These are phyloP conservation scores for Teunomyces funiuensis DNA, from an alignment of 805 yeast genomes.

Conservation along the genomic window DNA sequence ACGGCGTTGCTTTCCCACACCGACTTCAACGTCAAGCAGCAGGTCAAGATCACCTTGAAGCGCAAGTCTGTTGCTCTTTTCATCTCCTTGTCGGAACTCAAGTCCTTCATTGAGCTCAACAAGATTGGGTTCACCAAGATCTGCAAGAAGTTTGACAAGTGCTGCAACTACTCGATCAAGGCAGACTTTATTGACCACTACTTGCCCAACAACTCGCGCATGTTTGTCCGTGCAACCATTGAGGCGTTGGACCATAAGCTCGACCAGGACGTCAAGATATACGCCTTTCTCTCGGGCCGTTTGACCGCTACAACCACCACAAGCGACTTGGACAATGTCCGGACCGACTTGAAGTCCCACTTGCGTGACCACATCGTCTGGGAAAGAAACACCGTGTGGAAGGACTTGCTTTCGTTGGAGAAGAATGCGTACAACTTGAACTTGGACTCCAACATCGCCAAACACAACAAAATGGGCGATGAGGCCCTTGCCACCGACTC, in stretches of 20 bases:
- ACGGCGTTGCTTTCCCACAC: constrained; percentile 51
- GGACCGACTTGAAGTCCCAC: constrained; percentile 48
- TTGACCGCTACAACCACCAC: constrained; percentile 49
- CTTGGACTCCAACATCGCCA: constrained; percentile 16
- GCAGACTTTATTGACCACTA: constrained; percentile 51
- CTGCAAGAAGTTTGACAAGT: constrained; percentile 88
- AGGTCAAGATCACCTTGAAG: constrained; percentile 61
- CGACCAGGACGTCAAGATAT: constrained; percentile 51
- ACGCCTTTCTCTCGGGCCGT: constrained; percentile 44
- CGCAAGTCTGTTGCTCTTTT: constrained; percentile 64
- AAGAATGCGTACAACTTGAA: constrained; percentile 30
- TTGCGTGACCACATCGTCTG: constrained; percentile 92
- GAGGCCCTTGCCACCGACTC: constrained; percentile 16
- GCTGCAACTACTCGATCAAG: constrained; percentile 61
- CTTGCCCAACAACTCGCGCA: constrained; percentile 48
- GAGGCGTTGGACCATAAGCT: constrained; percentile 49
- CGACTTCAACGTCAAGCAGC: constrained; percentile 50
- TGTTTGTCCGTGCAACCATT: constrained; percentile 48
- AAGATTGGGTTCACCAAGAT: constrained; percentile 88
- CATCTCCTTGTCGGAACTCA: constrained; percentile 76
- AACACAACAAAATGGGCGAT: constrained; percentile 26
- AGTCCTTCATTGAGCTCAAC: constrained; percentile 81
- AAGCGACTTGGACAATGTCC: constrained; percentile 43
- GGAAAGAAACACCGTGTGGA: constrained; percentile 98
- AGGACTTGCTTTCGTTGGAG: constrained; percentile 82